Evolutionary conservation across 768 basidiomycete genomes (phyloP).

Genomic region (Thelephora ganbajun): DNA sequence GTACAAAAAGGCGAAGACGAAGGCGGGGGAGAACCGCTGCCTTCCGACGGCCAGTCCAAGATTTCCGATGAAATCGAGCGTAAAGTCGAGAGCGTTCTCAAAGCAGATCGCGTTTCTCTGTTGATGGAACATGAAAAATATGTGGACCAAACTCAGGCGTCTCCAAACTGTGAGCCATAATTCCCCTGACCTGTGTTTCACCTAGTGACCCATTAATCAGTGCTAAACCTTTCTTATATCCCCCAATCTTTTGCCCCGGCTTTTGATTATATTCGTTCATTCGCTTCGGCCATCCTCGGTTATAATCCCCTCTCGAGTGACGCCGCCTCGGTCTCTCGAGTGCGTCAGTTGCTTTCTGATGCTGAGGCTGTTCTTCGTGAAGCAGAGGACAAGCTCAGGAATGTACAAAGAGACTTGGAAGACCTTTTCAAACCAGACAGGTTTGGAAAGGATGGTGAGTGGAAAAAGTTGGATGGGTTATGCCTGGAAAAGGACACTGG

Average conservation of each 20-base stretch:
- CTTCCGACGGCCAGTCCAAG: too few species aligned
- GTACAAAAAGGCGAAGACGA: conserved; percentile 32
- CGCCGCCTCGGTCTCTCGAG: conserved; percentile 39
- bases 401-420: conserved; percentile 40
- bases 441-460: conserved; percentile 78
- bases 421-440: conserved; percentile 52
- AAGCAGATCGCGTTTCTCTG: conserved; percentile 58
- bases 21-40: conserved; percentile 6
- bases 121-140: conserved; percentile 69
- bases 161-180: conserved; percentile 35
- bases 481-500: conserved; percentile 77
- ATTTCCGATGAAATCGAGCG: conserved; percentile 37
- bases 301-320: background rate
- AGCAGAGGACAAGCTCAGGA: conserved; percentile 36
- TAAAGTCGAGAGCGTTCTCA: conserved; percentile 41
- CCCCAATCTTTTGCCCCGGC: conserved; percentile 67
- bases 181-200: too few species aligned
- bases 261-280: conserved; percentile 46
- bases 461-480: conserved; percentile 82
- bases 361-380: conserved; percentile 47
- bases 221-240: conserved; percentile 73
- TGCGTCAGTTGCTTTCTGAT: conserved; percentile 45
- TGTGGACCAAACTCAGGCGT: conserved; percentile 28
- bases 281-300: background rate
- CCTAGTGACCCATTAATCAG: too few species aligned